Evolutionary conservation across 2,329 filamentous ascomycete species (phyloP).

Genomic region (Xylariaceae sp.): DNA sequence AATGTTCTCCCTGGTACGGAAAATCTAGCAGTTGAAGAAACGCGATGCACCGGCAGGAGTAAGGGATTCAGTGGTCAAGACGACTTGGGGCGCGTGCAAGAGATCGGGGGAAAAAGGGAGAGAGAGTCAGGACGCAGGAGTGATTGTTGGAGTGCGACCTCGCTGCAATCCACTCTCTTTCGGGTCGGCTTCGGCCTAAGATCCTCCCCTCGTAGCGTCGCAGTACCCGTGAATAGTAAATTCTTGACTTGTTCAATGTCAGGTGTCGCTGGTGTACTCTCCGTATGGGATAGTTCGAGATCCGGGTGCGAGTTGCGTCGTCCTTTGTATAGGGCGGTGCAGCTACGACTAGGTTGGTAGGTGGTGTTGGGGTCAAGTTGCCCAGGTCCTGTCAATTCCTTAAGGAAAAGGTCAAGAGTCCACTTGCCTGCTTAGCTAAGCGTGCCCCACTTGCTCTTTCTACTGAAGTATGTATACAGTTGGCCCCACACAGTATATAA

Average conservation of each 20-base stretch:
- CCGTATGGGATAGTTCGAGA: conserved; percentile 10
- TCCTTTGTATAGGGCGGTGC: conserved; percentile 9
- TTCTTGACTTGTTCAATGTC: conserved; percentile 3
- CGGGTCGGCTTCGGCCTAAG: conserved; percentile 5
- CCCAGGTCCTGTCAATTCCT: conserved; percentile 16
- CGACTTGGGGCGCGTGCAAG: background rate
- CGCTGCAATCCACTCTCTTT: conserved; percentile 1
- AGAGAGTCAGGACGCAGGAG: conserved; percentile 1
- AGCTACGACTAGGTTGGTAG: conserved; percentile 10
- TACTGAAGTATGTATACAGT: background rate
- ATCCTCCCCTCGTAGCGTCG: conserved; percentile 1
- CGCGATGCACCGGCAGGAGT: background rate
- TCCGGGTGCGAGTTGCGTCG: conserved; percentile 3
- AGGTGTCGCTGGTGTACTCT: conserved; percentile 10
- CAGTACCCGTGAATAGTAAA: background rate
- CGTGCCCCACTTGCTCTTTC: background rate
- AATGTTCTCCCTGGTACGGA: background rate
- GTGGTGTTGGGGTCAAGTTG: conserved; percentile 28
- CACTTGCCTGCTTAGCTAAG: conserved; percentile 26
- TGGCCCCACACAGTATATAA: no score
- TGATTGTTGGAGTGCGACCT: conserved; percentile 2
- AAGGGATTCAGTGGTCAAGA: background rate
- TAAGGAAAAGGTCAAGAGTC: conserved; percentile 18
- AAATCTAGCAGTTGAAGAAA: background rate
- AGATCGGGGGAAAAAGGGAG: background rate